Evolutionary conservation across 2,329 filamentous ascomycete species (phyloP).

Genomic region (Hypoxylon sp.): DNA sequence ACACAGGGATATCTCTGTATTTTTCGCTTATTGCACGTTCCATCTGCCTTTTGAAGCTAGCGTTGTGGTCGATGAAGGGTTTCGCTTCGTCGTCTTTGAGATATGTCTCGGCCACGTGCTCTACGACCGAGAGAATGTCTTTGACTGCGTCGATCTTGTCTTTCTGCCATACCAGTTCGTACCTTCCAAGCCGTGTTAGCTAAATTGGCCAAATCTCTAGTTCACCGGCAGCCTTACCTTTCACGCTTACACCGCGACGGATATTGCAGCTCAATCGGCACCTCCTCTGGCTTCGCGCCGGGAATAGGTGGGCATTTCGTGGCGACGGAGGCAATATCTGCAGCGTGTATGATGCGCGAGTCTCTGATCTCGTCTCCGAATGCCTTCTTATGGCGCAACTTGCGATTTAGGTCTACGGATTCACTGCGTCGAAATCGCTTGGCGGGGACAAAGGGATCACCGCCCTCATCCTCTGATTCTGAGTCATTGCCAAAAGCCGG

Average conservation of each 20-base stretch:
- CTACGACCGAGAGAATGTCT: constrained; percentile 79
- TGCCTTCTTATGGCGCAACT: constrained; percentile 62
- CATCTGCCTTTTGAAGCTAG: constrained; percentile 82
- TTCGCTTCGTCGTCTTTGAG: constrained; percentile 78
- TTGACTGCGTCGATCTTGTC: constrained; percentile 84
- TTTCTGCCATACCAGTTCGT: constrained; percentile 82
- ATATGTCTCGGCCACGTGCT: constrained; percentile 81
- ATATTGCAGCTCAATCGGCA: constrained; percentile 82
- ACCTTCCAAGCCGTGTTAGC: constrained; percentile 60
- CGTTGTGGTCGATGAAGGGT: constrained; percentile 78
- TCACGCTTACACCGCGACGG: constrained; percentile 80
- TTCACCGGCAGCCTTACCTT: constrained; percentile 63
- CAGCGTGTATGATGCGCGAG: constrained; percentile 70
- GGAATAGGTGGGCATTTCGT: constrained; percentile 67
- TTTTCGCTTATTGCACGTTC: constrained; percentile 80
- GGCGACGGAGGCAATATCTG: constrained; percentile 67
- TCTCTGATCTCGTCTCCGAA: constrained; percentile 61
- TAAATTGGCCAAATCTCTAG: constrained; percentile 28
- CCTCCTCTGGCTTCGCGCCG: constrained; percentile 65
- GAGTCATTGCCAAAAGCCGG: constrained; percentile 66
- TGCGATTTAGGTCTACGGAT: constrained; percentile 63
- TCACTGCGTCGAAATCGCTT: constrained; percentile 65
- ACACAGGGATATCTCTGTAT: constrained; percentile 75
- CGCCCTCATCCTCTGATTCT: constrained; percentile 65
- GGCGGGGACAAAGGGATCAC: constrained; percentile 66